Conservation (phyloP, 2,329 filamentous ascomycete genomes). For the Paecilomyces sp. region DNA sequence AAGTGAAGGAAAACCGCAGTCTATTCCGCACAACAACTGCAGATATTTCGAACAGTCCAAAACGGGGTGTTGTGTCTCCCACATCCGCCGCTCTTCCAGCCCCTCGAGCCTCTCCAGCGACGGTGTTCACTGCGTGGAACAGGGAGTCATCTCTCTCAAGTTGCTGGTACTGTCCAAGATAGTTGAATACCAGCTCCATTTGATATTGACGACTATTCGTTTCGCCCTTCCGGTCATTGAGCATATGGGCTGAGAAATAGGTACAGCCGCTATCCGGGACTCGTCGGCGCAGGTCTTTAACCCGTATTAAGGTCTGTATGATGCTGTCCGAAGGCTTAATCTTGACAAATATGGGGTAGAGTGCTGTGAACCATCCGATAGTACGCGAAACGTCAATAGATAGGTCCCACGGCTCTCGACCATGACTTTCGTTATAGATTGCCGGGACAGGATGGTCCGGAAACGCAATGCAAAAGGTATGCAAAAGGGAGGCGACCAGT, state of each 20-base stretch:
- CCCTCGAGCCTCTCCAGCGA: constrained; percentile 40
- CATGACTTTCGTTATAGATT: constrained; percentile 44
- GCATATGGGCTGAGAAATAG: constrained; percentile 28
- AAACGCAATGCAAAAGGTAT: constrained; percentile 40
- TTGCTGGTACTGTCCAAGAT: constrained; percentile 34
- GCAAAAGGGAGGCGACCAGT: constrained; percentile 28
- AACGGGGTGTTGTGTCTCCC: constrained; percentile 37
- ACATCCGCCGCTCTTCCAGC: constrained; percentile 41
- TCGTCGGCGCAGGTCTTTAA: constrained; percentile 32
- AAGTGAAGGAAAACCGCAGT: constrained; percentile 45
- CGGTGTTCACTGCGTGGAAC: constrained; percentile 36
- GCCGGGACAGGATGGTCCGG: constrained; percentile 31
- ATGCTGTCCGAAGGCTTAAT: constrained; percentile 17
- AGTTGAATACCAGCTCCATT: constrained; percentile 38
- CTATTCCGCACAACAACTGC: constrained; percentile 41
- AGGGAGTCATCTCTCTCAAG: constrained; percentile 39
- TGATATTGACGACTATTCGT: constrained; percentile 31
- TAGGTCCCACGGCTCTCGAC: constrained; percentile 39
- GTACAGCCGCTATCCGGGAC: constrained; percentile 32
- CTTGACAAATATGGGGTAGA: constrained; percentile 37
- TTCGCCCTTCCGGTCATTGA: constrained; percentile 21
- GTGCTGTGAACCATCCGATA: constrained; percentile 46
- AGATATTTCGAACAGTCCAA: constrained; percentile 47
- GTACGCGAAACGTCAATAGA: constrained; percentile 43
- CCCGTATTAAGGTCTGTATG: constrained; percentile 23